A percentile compares a stretch with the other conserved stretches of the same genome.
Evolutionary conservation across 495 filamentous ascomycete genomes (phyloP).

Genomic region (Cercophora scortea): DNA sequence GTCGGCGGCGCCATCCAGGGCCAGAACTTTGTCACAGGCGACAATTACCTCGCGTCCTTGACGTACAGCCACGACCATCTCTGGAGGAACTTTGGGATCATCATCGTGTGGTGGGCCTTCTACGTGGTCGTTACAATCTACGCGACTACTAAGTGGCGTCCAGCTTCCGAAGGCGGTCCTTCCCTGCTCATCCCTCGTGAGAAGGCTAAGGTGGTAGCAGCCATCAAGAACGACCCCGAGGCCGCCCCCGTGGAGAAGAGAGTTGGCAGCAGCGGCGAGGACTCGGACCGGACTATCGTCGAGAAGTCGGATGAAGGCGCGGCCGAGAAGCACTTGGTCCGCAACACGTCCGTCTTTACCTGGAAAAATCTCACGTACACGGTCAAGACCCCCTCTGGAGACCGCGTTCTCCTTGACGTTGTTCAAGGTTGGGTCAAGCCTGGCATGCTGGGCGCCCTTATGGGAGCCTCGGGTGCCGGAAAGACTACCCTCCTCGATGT

Average conservation of each 20-base stretch:
- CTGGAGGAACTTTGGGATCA: conserved; percentile 76
- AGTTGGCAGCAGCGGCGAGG: conserved; percentile 7
- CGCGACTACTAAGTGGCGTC: conserved; percentile 46
- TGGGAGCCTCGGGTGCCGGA: conserved; percentile 78
- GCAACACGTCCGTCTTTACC: conserved; percentile 48
- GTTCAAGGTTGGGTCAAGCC: conserved; percentile 75
- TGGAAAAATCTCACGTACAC: conserved; percentile 56
- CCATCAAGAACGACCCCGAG: conserved; percentile 17
- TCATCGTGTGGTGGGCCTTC: conserved; percentile 58
- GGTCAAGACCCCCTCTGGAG: conserved; percentile 55
- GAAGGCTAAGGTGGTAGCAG: conserved; percentile 12
- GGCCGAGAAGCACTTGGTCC: conserved; percentile 32
- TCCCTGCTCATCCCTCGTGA: conserved; percentile 29
- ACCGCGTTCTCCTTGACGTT: conserved; percentile 53
- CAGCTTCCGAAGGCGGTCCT: conserved; percentile 26
- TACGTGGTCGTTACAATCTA: conserved; percentile 61
- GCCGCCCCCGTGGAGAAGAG: conserved; percentile 34
- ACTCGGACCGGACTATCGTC: not conserved
- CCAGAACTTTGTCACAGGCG: conserved; percentile 47
- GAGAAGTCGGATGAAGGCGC: conserved; percentile 19
- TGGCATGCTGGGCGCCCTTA: conserved; percentile 68
- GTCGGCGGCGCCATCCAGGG: conserved; percentile 46
- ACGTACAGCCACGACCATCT: conserved; percentile 57
- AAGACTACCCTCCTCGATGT: conserved; percentile 60
- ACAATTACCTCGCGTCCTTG: conserved; percentile 52